These are phyloP conservation scores for Oryza rufipogon DNA, from an alignment of 176 grass and related monocot genomes.

Conservation along the genomic window DNA sequence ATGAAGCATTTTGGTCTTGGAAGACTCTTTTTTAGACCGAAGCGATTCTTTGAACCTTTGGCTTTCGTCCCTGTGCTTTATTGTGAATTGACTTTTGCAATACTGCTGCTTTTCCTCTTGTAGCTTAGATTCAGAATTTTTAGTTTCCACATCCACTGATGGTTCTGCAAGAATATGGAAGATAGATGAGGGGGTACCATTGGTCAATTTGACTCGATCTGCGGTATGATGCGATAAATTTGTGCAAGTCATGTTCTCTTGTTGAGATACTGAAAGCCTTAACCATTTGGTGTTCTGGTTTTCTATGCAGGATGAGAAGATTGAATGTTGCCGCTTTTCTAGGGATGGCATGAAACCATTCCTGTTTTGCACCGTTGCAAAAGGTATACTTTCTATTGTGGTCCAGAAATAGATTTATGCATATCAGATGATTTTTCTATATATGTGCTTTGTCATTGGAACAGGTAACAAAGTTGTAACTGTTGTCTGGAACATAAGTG, in stretches of 20 bases:
- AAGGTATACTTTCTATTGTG: constrained; percentile 61
- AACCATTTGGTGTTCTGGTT: constrained; percentile 2
- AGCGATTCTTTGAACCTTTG: not conserved
- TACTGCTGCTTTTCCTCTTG: constrained; percentile 36
- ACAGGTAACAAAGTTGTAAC: constrained; percentile 64
- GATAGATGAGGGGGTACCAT: constrained; percentile 73
- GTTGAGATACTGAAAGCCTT: constrained; percentile 21
- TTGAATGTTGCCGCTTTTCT: constrained; percentile 91
- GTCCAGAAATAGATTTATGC: constrained; percentile 21
- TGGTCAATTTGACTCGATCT: constrained; percentile 78
- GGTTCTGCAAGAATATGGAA: constrained; percentile 99
- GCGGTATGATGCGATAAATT: constrained; percentile 50
- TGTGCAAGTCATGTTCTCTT: constrained; percentile 7
- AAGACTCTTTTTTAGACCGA: too few relatives aligned
- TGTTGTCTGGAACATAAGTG: constrained; percentile 92
- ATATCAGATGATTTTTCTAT: constrained; percentile 27
- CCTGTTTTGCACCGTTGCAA: constrained; percentile 90
- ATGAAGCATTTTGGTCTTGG: not conserved
- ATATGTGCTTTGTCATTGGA: constrained; percentile 42
- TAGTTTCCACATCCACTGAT: constrained; percentile 95
- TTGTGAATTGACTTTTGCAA: constrained; percentile 23
- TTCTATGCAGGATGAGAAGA: constrained; percentile 84
- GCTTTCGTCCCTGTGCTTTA: constrained; percentile 16
- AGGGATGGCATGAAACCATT: constrained; percentile 97
- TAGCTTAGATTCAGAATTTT: constrained; percentile 96